Evolutionary conservation across 2,329 filamentous ascomycete genomes (phyloP), one percentile per base, ranked within the genome.

Genomic region (Colletotrichum graminicola): DNA sequence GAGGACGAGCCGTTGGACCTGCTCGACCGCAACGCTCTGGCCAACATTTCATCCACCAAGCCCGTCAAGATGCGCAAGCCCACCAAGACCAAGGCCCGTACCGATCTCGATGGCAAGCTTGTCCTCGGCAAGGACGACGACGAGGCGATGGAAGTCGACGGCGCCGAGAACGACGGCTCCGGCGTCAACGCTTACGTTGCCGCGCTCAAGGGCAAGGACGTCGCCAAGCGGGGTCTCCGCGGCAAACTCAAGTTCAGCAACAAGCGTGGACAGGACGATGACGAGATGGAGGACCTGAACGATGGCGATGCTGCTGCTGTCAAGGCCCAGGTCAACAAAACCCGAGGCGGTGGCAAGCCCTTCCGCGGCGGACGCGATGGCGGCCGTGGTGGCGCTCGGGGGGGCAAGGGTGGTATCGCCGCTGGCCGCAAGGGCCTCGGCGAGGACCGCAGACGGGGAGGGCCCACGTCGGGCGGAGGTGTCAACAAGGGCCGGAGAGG

Each of bases 1-100:
- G 94, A 97, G 69, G 93, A 97, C 76, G 96, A 98, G 80, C 96
- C 96, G 1, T 91, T 99, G 52, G 96, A 99, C 84, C 88, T 99
- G 56, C 89, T 99, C 21, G 95, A 96, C 77, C 93, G 94, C 73
- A 92, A 92, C 79, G 94, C 95, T 11, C 89, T 99, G 52, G 95
- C 94, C 65, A 96, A 94, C 79, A 98, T 99, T 77, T 97, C 95
- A 3, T 94, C 93, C 6, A 97, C 94, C 14, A 95, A 94, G 80
- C 95, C 95, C 4, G 82, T 88, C 66, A 91, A 90, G 79, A 81
- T 88, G 75, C 88, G 88, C 79, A 86, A 87, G 76, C 85, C 85
- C 64, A 88, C 83, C 52, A 89, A 87, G 79, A 87, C 85, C 62
- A 93, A 91, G 80, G 91, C 91, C 64, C 93, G 90, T 84, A 86